Base-by-base conservation (phyloP, 2,329 filamentous ascomycete genomes). In the Pseudogymnoascus sp. region DNA sequence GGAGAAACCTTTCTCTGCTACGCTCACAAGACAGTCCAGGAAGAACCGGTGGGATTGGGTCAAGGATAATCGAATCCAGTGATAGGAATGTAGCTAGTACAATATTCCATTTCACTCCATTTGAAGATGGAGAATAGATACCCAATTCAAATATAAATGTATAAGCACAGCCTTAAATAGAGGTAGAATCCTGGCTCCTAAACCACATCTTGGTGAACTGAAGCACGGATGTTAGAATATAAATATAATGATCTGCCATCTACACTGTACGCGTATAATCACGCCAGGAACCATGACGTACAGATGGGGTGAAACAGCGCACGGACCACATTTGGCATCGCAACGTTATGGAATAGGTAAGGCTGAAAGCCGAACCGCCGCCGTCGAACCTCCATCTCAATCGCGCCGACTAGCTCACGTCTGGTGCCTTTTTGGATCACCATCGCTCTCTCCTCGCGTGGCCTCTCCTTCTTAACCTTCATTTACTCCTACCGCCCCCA, bases 371-470 rank as follows among this genome's bases (percentile, higher is more conserved):
- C 49, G 49, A 35, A 55, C 49, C 16, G 49, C 29, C 49, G 11
- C 49, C 29, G 49, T 55, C 49, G 49, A 55, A 33, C 49, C 49
- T 55, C 49, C 49, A 55, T 55, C 49, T 55, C 49, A 55, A 55
- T 55, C 49, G 49, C 49, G 49, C 49, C 49, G 49, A 55, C 49
- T 55, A 55, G 49, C 45, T 55, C 49, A 55, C n/a, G 2, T 55
- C 49, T 55, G 49, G 49, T n/a, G 49, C 29, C 29, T 33, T 55
- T 55, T n/a, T 55, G 29, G 29, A 55, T 33, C 49, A 55, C 49
- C 49, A 10, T 55, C 49, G 29, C 29, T 35, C 29, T 21, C 33
- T 55, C 49, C 16, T 55, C 29, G 49, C 49, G 49, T 35, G 49
- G 14, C 31, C 49, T 55, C 11, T 5, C 49, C 29, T 55, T 55